These are phyloP conservation scores for Tetracladium setigerum DNA, from an alignment of 495 filamentous ascomycete species.

Conservation along the genomic window DNA sequence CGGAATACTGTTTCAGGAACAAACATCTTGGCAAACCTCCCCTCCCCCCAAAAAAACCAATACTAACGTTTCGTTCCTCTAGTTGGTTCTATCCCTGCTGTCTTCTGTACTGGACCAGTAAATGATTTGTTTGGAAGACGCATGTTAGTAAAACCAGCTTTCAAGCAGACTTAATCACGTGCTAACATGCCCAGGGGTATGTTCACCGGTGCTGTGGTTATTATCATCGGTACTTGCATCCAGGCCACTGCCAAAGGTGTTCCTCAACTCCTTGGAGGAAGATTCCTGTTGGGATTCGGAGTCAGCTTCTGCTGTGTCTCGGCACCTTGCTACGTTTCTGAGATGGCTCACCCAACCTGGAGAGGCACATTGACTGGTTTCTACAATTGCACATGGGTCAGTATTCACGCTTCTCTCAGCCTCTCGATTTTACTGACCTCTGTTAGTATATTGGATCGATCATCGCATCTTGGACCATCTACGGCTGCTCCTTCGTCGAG, in stretches of 20 bases:
- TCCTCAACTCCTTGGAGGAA: conserved; percentile 55
- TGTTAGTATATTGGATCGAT: conserved; percentile 38
- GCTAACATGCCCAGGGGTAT: conserved; percentile 38
- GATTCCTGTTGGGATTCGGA: conserved; percentile 69
- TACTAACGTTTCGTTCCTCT: too few species aligned
- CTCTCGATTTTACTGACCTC: not conserved
- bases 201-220: conserved; percentile 48
- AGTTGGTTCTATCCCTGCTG: conserved; percentile 24
- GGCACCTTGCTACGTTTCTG: conserved; percentile 64
- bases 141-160: not conserved
- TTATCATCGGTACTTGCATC: conserved; percentile 49
- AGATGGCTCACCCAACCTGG: conserved; percentile 66
- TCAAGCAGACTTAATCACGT: too few species aligned
- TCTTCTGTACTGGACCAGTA: conserved; percentile 40
- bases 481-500: conserved; percentile 36
- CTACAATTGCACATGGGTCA: conserved; percentile 43
- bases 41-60: too few species aligned
- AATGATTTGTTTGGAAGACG: conserved; percentile 46
- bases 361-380: conserved; percentile 58
- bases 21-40: too few species aligned
- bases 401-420: not conserved
- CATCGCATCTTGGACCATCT: conserved; percentile 27
- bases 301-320: conserved; percentile 58
- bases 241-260: conserved; percentile 33
- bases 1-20: too few species aligned